Evolutionary conservation across 805 yeast species (phyloP).

Genomic region (Henningerozyma blattae): DNA sequence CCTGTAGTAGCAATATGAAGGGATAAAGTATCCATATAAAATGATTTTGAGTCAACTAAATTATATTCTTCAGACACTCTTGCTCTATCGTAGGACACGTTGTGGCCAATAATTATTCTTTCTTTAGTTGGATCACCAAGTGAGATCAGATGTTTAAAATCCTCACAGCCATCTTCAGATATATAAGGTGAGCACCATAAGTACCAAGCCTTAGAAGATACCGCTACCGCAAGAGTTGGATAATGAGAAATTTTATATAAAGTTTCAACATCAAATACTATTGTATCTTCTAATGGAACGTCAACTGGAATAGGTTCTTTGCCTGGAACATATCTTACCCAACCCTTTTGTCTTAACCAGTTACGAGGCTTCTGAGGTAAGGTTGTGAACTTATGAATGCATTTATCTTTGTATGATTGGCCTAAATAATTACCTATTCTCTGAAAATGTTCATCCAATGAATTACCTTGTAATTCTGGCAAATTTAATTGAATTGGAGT

Average conservation of each 20-base stretch:
- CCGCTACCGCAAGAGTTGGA: conserved; percentile 75
- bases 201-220: conserved; percentile 73
- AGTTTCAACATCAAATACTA: conserved; percentile 87
- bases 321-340: conserved; percentile 62
- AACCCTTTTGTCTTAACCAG: conserved; percentile 61
- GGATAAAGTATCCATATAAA: conserved; percentile 85
- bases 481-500: conserved; percentile 49
- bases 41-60: conserved; percentile 52
- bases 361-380: conserved; percentile 28
- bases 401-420: conserved; percentile 43
- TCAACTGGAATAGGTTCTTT: conserved; percentile 42
- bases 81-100: conserved; percentile 84
- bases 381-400: conserved; percentile 34
- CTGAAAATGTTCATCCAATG: conserved; percentile 78
- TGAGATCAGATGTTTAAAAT: conserved; percentile 61
- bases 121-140: conserved; percentile 38
- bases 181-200: conserved; percentile 89
- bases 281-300: conserved; percentile 56
- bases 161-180: conserved; percentile 36
- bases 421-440: conserved; percentile 48
- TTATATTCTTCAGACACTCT: conserved; percentile 75
- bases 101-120: conserved; percentile 76
- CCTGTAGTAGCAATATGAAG: conserved; percentile 85
- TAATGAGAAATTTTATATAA: conserved; percentile 62
- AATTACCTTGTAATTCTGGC: conserved; percentile 62